Conservation (phyloP, 192 early-diverging fungal genomes). For the Coemansia sp. region DNA sequence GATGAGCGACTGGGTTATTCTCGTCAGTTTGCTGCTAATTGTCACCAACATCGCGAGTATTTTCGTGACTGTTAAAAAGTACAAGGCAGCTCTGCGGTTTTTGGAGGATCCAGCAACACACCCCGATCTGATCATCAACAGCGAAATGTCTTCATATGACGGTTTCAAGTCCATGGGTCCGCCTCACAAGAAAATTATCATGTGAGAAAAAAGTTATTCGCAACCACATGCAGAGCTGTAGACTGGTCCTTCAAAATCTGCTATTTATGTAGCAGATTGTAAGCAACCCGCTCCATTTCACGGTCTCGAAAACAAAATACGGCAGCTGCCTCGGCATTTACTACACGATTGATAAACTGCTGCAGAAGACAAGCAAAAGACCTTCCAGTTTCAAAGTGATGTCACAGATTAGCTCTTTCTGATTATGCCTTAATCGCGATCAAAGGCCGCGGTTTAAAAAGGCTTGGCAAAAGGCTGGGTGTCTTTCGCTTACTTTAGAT, state of each 20-base stretch:
- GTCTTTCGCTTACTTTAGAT: neutral
- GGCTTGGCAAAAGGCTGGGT: neutral
- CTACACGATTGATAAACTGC: too few species aligned
- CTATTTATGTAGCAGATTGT: too few species aligned
- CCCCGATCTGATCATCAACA: conserved; percentile 46
- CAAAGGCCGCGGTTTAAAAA: neutral
- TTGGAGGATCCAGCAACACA: conserved; percentile 42
- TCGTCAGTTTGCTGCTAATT: conserved; percentile 35
- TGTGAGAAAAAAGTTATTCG: too few species aligned
- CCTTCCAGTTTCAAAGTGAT: neutral
- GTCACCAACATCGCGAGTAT: conserved; percentile 36
- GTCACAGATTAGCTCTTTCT: neutral
- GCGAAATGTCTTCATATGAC: conserved; percentile 24
- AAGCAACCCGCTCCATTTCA: too few species aligned
- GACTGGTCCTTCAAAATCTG: too few species aligned
- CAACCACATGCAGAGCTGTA: too few species aligned
- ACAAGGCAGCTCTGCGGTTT: conserved; percentile 35
- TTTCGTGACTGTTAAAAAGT: conserved; percentile 38
- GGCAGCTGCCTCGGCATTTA: too few species aligned
- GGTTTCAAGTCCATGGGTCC: conserved; percentile 7
- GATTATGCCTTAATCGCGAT: neutral
- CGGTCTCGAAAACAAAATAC: too few species aligned
- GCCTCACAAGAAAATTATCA: conserved; percentile 4
- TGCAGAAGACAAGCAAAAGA: neutral
- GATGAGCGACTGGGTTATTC: conserved; percentile 52